phyloP scores from a whole-genome alignment of 116 monocot species.

The Iris pallida region DNA sequence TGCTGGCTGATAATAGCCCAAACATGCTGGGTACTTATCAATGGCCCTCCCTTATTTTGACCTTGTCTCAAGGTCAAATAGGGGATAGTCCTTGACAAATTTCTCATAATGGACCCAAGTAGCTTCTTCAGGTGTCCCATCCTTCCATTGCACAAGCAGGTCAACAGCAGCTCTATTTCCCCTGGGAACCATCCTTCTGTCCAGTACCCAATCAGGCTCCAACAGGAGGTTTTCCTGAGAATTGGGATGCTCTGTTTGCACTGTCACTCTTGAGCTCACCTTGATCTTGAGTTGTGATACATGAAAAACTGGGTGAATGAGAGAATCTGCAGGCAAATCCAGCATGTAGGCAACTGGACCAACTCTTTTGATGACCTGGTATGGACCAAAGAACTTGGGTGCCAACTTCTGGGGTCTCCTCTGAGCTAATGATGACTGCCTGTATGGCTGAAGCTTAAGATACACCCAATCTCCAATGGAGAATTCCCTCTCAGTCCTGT shows the following conservation, averaged over 20 bases:
- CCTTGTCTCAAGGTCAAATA: slow-evolving; percentile 1
- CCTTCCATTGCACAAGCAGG: neutral
- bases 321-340: too few relatives aligned
- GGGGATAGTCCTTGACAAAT: neutral
- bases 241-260: too few relatives aligned
- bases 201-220: neutral
- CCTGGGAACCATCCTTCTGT: neutral
- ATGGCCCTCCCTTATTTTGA: neutral
- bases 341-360: too few relatives aligned
- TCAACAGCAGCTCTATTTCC: neutral
- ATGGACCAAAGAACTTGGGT: too few relatives aligned
- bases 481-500: neutral
- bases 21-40: too few relatives aligned
- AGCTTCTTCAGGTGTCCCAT: neutral
- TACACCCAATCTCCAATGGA: neutral
- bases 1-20: too few relatives aligned
- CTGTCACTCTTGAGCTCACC: too few relatives aligned
- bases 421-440: neutral
- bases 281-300: too few relatives aligned
- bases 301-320: too few relatives aligned
- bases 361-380: too few relatives aligned
- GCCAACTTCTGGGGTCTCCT: too few relatives aligned
- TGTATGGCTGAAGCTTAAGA: neutral
- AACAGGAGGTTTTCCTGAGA: too few relatives aligned
- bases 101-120: neutral